Evolutionary conservation across 352 stramenopile genomes (phyloP).

Genomic region (Pythium chondricola): DNA sequence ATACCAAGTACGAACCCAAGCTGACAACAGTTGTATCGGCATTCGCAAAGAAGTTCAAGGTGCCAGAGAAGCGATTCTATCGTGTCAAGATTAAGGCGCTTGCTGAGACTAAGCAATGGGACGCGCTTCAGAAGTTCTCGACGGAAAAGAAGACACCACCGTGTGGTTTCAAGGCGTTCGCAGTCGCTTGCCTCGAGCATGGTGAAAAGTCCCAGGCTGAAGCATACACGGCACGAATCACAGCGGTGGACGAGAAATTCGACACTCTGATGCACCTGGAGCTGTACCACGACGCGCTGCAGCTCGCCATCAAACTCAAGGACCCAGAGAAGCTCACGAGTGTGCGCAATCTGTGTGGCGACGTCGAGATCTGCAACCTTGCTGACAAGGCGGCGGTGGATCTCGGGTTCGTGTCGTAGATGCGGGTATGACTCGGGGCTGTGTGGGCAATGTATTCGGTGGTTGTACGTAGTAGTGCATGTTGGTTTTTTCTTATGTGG

Average conservation of each 20-base stretch:
- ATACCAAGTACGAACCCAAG: slow-evolving; percentile 81
- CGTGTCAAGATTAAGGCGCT: slow-evolving; percentile 88
- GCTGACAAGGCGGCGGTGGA: slow-evolving; percentile 78
- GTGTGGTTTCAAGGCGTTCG: slow-evolving; percentile 82
- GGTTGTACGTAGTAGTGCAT: no score
- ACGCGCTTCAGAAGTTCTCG: slow-evolving; percentile 83
- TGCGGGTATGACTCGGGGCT: no score
- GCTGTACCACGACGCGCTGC: slow-evolving; percentile 76
- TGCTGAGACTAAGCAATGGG: slow-evolving; percentile 81
- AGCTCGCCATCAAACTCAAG: slow-evolving; percentile 81
- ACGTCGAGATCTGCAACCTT: slow-evolving; percentile 66
- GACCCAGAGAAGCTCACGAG: slow-evolving; percentile 83
- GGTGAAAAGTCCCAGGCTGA: slow-evolving; percentile 81
- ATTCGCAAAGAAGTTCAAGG: slow-evolving; percentile 86
- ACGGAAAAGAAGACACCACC: slow-evolving; percentile 82
- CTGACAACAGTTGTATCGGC: slow-evolving; percentile 52
- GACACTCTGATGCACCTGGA: slow-evolving; percentile 82
- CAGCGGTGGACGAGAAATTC: slow-evolving; percentile 79
- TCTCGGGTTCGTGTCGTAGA: slow-evolving; percentile 59
- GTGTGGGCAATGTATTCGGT: no score
- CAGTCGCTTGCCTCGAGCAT: slow-evolving; percentile 65
- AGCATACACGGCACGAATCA: slow-evolving; percentile 76
- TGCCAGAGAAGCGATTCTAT: slow-evolving; percentile 89
- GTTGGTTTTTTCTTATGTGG: no score
- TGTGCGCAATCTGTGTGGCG: slow-evolving; percentile 72